These are phyloP conservation scores for Oryza brachyantha DNA, from an alignment of 176 grass and related monocot genomes.

Conservation along the genomic window DNA sequence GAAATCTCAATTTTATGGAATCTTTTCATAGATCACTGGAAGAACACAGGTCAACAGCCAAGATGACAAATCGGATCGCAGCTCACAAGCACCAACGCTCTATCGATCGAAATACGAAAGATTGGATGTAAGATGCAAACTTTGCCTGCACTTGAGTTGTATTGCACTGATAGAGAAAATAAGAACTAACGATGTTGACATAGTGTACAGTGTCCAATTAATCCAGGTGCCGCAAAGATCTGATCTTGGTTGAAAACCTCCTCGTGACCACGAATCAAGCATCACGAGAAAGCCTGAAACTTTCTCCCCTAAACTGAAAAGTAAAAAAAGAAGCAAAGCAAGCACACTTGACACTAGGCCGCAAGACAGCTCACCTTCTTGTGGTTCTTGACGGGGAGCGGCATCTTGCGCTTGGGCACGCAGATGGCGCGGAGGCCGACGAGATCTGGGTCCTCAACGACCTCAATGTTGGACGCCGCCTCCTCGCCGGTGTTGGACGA, in stretches of 20 bases:
- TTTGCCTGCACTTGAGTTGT: not conserved
- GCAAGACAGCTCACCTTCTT: constrained; percentile 47
- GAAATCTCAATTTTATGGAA: not conserved
- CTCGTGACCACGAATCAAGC: constrained; percentile 22
- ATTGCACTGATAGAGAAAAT: not conserved
- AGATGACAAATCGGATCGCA: not conserved
- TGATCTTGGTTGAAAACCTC: constrained; percentile 6
- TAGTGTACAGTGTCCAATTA: constrained; percentile 2
- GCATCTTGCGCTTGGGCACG: constrained; percentile 69
- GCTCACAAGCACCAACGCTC: not conserved
- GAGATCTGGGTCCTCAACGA: constrained; percentile 60
- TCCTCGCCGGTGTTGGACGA: constrained; percentile 33
- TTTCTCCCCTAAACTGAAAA: not conserved
- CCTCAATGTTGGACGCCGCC: constrained; percentile 20
- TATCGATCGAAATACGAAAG: not conserved
- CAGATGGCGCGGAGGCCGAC: constrained; percentile 44
- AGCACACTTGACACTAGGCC: not conserved
- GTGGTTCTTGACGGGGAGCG: constrained; percentile 43
- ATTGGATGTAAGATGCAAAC: constrained; percentile 10
- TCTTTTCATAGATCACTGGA: not conserved
- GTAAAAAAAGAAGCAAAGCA: not conserved
- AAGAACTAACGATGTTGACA: too few relatives aligned
- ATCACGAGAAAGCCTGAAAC: not conserved
- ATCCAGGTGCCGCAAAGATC: not conserved
- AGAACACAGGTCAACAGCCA: not conserved